phyloP scores from a whole-genome alignment of 2,329 filamentous ascomycete genomes.

The Neonectria sp. region DNA sequence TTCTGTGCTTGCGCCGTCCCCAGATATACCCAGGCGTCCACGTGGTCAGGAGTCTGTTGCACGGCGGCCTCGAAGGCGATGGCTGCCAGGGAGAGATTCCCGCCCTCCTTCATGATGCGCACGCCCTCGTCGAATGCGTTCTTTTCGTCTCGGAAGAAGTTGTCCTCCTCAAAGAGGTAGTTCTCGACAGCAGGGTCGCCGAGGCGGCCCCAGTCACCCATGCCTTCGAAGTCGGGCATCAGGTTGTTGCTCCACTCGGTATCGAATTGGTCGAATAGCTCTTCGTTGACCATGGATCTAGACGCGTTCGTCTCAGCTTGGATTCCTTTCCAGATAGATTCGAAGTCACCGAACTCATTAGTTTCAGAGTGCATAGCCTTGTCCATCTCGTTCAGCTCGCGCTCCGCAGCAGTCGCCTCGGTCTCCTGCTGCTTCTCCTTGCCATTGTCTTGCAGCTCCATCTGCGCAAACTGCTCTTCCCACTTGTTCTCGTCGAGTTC shows the following conservation, averaged over 20 bases:
- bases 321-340: conserved; percentile 89
- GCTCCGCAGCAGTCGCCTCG: conserved; percentile 81
- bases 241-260: conserved; percentile 80
- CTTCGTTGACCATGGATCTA: conserved; percentile 80
- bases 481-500: conserved; percentile 95
- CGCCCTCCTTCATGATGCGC: conserved; percentile 92
- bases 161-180: conserved; percentile 96
- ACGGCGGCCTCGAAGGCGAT: conserved; percentile 96
- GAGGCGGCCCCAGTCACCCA: conserved; percentile 76
- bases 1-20: conserved; percentile 97
- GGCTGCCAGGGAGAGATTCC: conserved; percentile 93
- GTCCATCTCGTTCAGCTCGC: conserved; percentile 91
- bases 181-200: conserved; percentile 86
- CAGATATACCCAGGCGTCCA: conserved; percentile 94
- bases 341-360: conserved; percentile 87
- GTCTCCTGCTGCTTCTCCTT: conserved; percentile 69
- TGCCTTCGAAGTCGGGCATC: conserved; percentile 70
- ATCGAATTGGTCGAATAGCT: conserved; percentile 78
- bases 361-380: conserved; percentile 76
- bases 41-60: conserved; percentile 88
- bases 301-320: conserved; percentile 81
- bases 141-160: conserved; percentile 84
- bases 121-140: conserved; percentile 96
- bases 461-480: conserved; percentile 95
- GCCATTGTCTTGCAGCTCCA: conserved; percentile 78